Evolutionary conservation across 768 basidiomycete genomes (phyloP).

Genomic region (Lactifluus pinguis): DNA sequence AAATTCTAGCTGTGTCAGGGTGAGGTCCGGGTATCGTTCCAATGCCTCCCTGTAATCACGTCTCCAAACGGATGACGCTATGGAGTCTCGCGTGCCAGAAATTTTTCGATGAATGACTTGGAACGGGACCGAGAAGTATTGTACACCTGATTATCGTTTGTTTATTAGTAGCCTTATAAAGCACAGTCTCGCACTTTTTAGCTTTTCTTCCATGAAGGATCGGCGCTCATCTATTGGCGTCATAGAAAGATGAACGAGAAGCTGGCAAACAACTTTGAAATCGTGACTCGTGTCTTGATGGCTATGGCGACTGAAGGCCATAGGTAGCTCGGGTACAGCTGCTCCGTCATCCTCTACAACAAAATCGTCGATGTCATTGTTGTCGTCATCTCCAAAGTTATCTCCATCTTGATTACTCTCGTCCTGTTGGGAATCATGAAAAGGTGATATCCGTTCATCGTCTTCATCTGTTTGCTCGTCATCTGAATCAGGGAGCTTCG

Average conservation of each 20-base stretch:
- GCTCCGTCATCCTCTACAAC: conserved; percentile 47
- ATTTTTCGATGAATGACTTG: conserved; percentile 61
- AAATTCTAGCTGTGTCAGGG: conserved; percentile 43
- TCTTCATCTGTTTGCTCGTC: conserved; percentile 20
- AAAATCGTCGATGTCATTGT: conserved; percentile 43
- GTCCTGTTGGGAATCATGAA: conserved; percentile 17
- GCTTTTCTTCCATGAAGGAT: conserved; percentile 43
- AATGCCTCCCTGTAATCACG: conserved; percentile 56
- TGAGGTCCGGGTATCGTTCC: conserved; percentile 58
- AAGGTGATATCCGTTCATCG: conserved; percentile 26
- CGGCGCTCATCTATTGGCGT: conserved; percentile 42
- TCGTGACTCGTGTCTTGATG: conserved; percentile 70
- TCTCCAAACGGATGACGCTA: conserved; percentile 80
- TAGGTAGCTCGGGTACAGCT: conserved; percentile 44
- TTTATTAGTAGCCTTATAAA: not conserved
- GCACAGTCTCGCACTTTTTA: conserved; percentile 36
- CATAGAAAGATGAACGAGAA: conserved; percentile 77
- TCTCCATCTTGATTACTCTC: conserved; percentile 29
- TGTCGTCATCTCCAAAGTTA: conserved; percentile 32
- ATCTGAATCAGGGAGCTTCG: conserved; percentile 17
- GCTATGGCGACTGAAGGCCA: conserved; percentile 71
- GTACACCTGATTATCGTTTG: conserved; percentile 35
- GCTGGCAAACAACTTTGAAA: conserved; percentile 83
- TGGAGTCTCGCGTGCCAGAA: conserved; percentile 56
- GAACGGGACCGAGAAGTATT: conserved; percentile 70